Evolutionary conservation across 164 flowering plant genomes (phyloP).

Genomic region (Chimonanthus salicifolius): DNA sequence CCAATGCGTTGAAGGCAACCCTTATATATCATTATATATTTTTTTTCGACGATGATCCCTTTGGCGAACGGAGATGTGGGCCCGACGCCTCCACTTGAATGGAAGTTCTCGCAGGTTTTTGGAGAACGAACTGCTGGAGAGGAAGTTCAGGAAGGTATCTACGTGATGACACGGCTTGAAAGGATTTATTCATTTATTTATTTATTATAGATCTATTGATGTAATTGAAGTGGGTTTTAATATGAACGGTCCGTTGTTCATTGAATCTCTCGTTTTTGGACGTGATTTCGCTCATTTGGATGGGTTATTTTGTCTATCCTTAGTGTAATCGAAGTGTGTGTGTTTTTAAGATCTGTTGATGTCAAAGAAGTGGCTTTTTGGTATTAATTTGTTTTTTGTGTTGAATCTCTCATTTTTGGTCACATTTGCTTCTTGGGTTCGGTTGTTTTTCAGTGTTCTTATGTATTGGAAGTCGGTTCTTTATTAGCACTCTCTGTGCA

Average conservation of each 20-base stretch:
- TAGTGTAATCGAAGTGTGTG: no score
- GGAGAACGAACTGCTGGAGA: conserved; percentile 72
- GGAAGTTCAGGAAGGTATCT: conserved; percentile 71
- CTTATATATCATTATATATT: background rate
- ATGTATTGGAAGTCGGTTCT: background rate
- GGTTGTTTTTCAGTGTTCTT: no score
- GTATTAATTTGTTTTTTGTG: no score
- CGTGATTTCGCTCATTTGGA: no score
- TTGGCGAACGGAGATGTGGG: conserved; percentile 18
- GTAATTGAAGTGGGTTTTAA: conserved; percentile 1
- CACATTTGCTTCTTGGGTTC: no score
- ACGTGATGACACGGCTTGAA: no score
- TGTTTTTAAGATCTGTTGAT: no score
- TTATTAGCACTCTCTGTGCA: background rate
- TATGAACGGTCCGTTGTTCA: no score
- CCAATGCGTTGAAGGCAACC: background rate
- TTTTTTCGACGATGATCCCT: conserved; percentile 8
- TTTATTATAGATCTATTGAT: background rate
- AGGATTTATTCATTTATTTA: background rate
- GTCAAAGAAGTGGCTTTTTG: no score
- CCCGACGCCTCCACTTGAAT: conserved; percentile 42
- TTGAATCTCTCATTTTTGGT: no score
- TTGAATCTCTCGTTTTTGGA: no score
- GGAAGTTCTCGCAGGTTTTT: conserved; percentile 81
- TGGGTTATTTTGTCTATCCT: no score